These are phyloP conservation scores for Sicyos edulis DNA, from an alignment of 306 rosid genomes.

Conservation along the genomic window DNA sequence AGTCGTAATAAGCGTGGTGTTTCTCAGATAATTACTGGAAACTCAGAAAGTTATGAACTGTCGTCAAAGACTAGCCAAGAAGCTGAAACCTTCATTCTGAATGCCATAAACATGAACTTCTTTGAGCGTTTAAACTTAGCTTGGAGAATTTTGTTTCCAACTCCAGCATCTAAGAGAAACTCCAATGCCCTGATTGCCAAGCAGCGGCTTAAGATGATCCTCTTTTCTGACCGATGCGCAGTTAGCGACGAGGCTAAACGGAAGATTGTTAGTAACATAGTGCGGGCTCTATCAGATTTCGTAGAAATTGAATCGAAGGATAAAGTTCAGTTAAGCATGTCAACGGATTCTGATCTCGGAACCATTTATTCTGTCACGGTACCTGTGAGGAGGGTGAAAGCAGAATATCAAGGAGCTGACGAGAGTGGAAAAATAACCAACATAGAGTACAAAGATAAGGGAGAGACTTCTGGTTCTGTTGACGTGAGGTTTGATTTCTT, in stretches of 20 bases:
- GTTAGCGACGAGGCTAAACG: constrained; percentile 89
- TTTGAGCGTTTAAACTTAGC: constrained; percentile 84
- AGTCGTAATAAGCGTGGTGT: constrained; percentile 27
- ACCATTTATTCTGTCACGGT: constrained; percentile 90
- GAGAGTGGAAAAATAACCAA: constrained; percentile 74
- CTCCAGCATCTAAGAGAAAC: constrained; percentile 51
- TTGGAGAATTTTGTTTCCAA: constrained; percentile 83
- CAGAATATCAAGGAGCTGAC: constrained; percentile 71
- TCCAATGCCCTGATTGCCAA: constrained; percentile 87
- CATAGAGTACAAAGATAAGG: constrained; percentile 77
- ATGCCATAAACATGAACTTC: constrained; percentile 83
- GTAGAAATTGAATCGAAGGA: constrained; percentile 93
- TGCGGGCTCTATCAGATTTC: constrained; percentile 77
- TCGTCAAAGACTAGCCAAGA: constrained; percentile 54
- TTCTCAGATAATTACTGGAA: constrained; percentile 38
- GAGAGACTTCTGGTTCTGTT: constrained; percentile 64
- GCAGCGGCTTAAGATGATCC: constrained; percentile 93
- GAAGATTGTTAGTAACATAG: constrained; percentile 72
- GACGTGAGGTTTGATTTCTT: constrained; percentile 49
- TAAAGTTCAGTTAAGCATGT: constrained; percentile 85
- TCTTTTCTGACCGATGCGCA: constrained; percentile 88
- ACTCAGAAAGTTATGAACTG: constrained; percentile 35
- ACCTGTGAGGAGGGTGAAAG: constrained; percentile 87
- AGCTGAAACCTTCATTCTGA: constrained; percentile 58
- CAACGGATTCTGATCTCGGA: constrained; percentile 81